Evolutionary conservation across 2,329 filamentous ascomycete species (phyloP).

Genomic region (Aureobasidium sp.): DNA sequence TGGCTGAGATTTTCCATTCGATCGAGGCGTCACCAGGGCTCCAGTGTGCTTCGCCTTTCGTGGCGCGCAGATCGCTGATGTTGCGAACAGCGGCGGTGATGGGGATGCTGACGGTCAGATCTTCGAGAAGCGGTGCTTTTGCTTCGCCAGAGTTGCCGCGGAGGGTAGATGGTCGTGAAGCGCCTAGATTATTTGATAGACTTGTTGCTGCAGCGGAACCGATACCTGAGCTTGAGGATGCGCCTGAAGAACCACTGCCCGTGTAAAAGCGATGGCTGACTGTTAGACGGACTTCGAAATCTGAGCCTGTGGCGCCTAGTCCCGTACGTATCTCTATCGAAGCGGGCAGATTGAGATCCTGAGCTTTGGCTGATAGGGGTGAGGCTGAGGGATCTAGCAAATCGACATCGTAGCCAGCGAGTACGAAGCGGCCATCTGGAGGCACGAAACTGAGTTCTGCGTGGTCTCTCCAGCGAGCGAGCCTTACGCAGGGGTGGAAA

Average conservation of each 20-base stretch:
- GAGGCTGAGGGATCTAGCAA: slow-evolving; percentile 58
- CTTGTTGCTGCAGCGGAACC: slow-evolving; percentile 7
- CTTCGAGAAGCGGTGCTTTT: slow-evolving; percentile 52
- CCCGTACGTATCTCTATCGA: slow-evolving; percentile 74
- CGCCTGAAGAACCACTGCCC: slow-evolving; percentile 24
- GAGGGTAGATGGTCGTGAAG: slow-evolving; percentile 6
- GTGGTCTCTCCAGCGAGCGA: slow-evolving; percentile 81
- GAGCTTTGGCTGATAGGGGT: slow-evolving; percentile 27
- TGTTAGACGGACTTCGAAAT: slow-evolving; percentile 80
- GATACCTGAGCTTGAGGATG: background rate
- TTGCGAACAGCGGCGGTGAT: slow-evolving; percentile 66
- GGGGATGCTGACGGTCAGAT: slow-evolving; percentile 70
- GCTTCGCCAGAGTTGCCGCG: slow-evolving; percentile 16
- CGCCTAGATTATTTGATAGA: slow-evolving; percentile 12
- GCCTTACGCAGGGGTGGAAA: slow-evolving; percentile 89
- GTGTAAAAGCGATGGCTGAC: slow-evolving; percentile 49
- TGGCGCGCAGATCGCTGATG: slow-evolving; percentile 72
- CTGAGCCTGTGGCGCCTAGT: slow-evolving; percentile 65
- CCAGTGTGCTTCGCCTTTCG: slow-evolving; percentile 76
- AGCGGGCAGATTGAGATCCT: slow-evolving; percentile 72
- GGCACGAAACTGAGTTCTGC: slow-evolving; percentile 94
- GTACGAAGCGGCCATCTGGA: slow-evolving; percentile 86
- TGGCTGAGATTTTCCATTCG: slow-evolving; percentile 76
- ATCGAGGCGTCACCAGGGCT: slow-evolving; percentile 63
- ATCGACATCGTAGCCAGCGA: slow-evolving; percentile 92